A percentile compares a stretch with the other conserved stretches of the same genome.
phyloP scores from a whole-genome alignment of 108 stramenopile genomes.

The Cyclotella atomus region DNA sequence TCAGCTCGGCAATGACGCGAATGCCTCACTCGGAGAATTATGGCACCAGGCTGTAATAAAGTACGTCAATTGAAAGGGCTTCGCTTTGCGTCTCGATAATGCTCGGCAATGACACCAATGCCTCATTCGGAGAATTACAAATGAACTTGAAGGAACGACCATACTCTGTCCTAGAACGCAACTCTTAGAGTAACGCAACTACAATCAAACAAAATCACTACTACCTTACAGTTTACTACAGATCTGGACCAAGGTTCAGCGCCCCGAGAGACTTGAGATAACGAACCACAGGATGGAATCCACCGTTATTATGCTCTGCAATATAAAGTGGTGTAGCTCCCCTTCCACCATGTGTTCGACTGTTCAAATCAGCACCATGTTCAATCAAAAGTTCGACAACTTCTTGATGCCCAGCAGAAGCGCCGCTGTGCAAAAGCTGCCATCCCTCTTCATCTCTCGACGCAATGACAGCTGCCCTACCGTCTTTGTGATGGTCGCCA shows the following conservation, averaged over 20 bases:
- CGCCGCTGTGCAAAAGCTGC: slow-evolving; percentile 64
- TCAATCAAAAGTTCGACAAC: slow-evolving; percentile 58
- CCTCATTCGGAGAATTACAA: too few relatives aligned
- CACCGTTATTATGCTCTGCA: slow-evolving; percentile 40
- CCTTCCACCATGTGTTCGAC: slow-evolving; percentile 53
- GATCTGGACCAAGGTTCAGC: slow-evolving; percentile 50
- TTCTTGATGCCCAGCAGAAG: slow-evolving; percentile 59
- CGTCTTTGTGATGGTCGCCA: not conserved
- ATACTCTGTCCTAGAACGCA: too few relatives aligned
- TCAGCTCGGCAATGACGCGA: too few relatives aligned
- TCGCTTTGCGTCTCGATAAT: too few relatives aligned
- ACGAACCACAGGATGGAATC: slow-evolving; percentile 37
- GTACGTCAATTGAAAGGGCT: too few relatives aligned
- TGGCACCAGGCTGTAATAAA: too few relatives aligned
- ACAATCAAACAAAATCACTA: too few relatives aligned
- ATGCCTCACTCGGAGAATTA: too few relatives aligned
- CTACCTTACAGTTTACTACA: too few relatives aligned
- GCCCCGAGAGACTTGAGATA: slow-evolving; percentile 53
- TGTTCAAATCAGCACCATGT: slow-evolving; percentile 66
- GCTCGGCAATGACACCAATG: too few relatives aligned
- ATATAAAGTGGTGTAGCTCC: slow-evolving; percentile 53
- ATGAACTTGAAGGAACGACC: too few relatives aligned
- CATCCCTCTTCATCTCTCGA: slow-evolving; percentile 60
- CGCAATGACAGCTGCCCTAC: slow-evolving; percentile 5
- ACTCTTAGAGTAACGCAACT: too few relatives aligned